These are phyloP conservation scores for Scheffersomyces segobiensis DNA, from an alignment of 1,139 yeast genomes.

Conservation along the genomic window DNA sequence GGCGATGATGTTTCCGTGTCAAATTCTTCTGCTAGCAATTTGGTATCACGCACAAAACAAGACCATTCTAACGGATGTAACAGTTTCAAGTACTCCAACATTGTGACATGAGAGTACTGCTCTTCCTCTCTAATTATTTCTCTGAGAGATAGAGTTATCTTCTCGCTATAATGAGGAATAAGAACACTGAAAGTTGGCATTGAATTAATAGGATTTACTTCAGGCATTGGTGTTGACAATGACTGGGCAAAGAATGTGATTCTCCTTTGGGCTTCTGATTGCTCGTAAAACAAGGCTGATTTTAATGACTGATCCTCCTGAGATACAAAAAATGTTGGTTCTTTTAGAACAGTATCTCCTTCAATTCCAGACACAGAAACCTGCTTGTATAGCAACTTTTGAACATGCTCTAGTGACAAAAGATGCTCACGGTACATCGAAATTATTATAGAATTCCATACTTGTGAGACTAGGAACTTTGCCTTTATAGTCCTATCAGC, in stretches of 20 bases:
- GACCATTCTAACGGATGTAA: slow-evolving; percentile 54
- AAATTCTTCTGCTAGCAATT: slow-evolving; percentile 46
- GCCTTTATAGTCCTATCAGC: slow-evolving; percentile 30
- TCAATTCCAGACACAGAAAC: slow-evolving; percentile 25
- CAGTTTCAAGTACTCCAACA: slow-evolving; percentile 52
- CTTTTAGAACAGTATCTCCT: slow-evolving; percentile 31
- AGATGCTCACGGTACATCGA: slow-evolving; percentile 61
- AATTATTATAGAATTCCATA: slow-evolving; percentile 55
- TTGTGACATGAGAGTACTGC: slow-evolving; percentile 48
- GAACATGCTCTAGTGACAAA: slow-evolving; percentile 50
- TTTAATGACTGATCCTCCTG: slow-evolving; percentile 49
- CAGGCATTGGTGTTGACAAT: slow-evolving; percentile 54
- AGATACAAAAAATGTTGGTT: slow-evolving; percentile 51
- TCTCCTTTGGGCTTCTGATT: slow-evolving; percentile 51
- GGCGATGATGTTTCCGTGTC: slow-evolving; percentile 31
- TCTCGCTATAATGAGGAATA: slow-evolving; percentile 54
- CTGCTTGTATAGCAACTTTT: slow-evolving; percentile 45
- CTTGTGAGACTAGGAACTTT: slow-evolving; percentile 42
- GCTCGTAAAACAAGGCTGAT: slow-evolving; percentile 32
- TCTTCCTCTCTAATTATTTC: slow-evolving; percentile 52
- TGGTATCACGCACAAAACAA: slow-evolving; percentile 52
- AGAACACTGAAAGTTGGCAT: slow-evolving; percentile 55
- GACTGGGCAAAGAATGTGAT: slow-evolving; percentile 58
- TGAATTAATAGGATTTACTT: slow-evolving; percentile 37
- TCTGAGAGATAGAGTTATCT: slow-evolving; percentile 45